A percentile compares a stretch with the other conserved stretches of the same genome.
These are phyloP conservation scores for Diaporthe citri DNA, from an alignment of 2,329 filamentous ascomycete genomes.

Conservation along the genomic window DNA sequence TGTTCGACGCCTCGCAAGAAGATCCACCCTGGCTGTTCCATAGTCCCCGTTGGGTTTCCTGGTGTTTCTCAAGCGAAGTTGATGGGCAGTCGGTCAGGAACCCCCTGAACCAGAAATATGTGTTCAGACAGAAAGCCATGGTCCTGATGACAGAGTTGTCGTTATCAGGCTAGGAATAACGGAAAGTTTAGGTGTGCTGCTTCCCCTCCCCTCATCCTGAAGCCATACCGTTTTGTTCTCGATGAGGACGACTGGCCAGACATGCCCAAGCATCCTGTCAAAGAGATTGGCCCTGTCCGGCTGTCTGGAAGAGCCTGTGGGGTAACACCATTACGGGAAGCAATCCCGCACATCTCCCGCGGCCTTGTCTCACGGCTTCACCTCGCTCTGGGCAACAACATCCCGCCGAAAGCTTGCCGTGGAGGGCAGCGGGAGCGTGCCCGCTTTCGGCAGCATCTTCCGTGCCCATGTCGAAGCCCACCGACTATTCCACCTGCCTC, in stretches of 20 bases:
- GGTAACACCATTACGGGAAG: conserved; percentile 1
- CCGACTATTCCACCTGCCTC: background rate
- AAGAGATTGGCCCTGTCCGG: background rate
- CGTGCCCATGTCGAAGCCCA: background rate
- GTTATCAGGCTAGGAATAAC: background rate
- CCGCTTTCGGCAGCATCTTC: conserved; percentile 1
- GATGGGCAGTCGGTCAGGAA: background rate
- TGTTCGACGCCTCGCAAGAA: background rate
- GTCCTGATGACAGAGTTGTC: background rate
- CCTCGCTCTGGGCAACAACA: conserved; percentile 3
- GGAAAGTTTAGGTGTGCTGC: background rate
- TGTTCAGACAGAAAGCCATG: background rate
- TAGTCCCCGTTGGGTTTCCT: background rate
- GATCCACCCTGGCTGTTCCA: background rate
- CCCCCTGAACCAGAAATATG: background rate
- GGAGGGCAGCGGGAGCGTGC: background rate
- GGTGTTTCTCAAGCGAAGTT: background rate
- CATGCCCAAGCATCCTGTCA: background rate
- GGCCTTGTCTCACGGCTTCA: conserved; percentile 4
- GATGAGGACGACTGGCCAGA: background rate
- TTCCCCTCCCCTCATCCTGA: background rate
- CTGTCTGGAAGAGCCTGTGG: conserved; percentile 8
- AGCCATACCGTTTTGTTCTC: background rate
- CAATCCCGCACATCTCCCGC: conserved; percentile 1
- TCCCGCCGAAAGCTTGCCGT: conserved; percentile 19